Evolutionary conservation across 2,329 filamentous ascomycete genomes (phyloP).

Genomic region (Bretziella fagacearum): DNA sequence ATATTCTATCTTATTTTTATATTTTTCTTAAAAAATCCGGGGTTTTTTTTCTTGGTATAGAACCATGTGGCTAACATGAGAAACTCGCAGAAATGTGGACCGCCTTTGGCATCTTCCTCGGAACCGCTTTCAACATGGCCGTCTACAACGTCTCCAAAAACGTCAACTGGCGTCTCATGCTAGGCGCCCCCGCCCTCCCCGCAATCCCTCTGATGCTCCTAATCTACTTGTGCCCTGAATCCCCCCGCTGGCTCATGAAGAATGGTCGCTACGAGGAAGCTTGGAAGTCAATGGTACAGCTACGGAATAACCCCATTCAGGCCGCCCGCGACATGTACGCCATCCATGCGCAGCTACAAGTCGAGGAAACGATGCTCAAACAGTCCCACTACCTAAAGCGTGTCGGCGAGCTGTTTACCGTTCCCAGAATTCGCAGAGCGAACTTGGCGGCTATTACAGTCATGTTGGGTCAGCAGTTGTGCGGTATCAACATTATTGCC

Average conservation of each 20-base stretch:
- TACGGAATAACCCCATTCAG: conserved; percentile 42
- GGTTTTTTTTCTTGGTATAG: not conserved
- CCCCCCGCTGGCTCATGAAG: conserved; percentile 49
- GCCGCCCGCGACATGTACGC: conserved; percentile 47
- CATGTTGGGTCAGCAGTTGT: conserved; percentile 50
- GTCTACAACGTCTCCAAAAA: conserved; percentile 42
- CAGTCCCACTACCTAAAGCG: conserved; percentile 32
- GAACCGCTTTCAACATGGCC: conserved; percentile 46
- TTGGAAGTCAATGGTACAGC: conserved; percentile 35
- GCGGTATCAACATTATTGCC: conserved; percentile 36
- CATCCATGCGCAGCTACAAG: conserved; percentile 26
- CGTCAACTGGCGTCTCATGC: conserved; percentile 39
- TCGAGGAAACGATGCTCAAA: conserved; percentile 22
- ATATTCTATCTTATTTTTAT: not conserved
- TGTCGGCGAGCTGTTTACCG: conserved; percentile 39
- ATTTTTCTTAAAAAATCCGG: not conserved
- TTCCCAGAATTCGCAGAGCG: conserved; percentile 41
- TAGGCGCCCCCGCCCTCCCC: conserved; percentile 46
- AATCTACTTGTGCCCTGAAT: conserved; percentile 46
- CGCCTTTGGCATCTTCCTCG: conserved; percentile 45
- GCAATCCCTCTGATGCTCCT: conserved; percentile 40
- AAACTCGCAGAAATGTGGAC: conserved; percentile 33
- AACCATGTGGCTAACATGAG: not conserved
- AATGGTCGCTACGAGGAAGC: conserved; percentile 38
- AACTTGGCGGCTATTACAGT: conserved; percentile 50